A percentile compares a stretch with the other conserved stretches of the same genome.
Evolutionary conservation across 2,329 filamentous ascomycete genomes (phyloP).

Genomic region (Penicillium sp.): DNA sequence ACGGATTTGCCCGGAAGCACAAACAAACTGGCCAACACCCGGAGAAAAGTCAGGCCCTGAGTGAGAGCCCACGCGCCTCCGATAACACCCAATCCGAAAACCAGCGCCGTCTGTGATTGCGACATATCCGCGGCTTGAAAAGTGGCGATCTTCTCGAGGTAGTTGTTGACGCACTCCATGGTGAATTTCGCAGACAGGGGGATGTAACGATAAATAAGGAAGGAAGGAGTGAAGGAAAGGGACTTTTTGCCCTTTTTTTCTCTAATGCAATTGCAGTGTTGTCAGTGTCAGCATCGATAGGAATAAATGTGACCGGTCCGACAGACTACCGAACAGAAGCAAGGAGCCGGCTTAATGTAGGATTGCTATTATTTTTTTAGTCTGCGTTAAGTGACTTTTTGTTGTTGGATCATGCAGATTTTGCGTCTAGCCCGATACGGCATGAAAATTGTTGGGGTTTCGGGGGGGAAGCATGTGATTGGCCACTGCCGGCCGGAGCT

Average conservation of each 20-base stretch:
- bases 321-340: neutral
- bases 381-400: neutral
- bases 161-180: conserved; percentile 33
- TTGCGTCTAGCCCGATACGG: neutral
- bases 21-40: conserved; percentile 64
- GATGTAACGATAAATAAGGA: neutral
- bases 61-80: conserved; percentile 58
- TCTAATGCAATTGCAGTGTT: neutral
- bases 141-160: conserved; percentile 29
- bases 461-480: neutral
- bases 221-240: too few species aligned
- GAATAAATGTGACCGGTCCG: neutral
- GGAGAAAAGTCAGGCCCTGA: conserved; percentile 57
- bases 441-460: conserved; percentile 7
- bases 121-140: conserved; percentile 32
- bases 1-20: conserved; percentile 55
- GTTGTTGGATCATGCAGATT: neutral
- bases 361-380: neutral
- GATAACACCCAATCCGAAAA: conserved; percentile 35
- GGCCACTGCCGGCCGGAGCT: neutral
- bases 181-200: neutral
- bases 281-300: neutral
- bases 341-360: conserved; percentile 1
- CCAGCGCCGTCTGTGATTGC: conserved; percentile 33
- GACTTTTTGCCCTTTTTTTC: too few species aligned